Evolutionary conservation across 257 asterid genomes (phyloP).

Genomic region (Scutellaria barbata): DNA sequence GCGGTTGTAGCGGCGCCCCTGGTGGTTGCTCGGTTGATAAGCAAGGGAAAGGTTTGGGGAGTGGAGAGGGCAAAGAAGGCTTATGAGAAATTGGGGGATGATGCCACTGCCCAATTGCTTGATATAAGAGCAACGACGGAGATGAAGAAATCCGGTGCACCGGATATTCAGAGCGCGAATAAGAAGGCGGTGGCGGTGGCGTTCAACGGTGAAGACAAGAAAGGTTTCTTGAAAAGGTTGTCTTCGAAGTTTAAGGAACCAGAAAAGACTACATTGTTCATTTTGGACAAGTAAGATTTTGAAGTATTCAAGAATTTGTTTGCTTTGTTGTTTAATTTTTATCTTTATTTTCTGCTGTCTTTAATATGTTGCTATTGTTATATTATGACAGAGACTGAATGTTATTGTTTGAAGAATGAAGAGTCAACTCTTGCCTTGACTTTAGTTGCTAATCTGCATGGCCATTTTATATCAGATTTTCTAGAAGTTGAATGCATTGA

Average conservation of each 20-base stretch:
- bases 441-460: no score
- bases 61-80: conserved; percentile 75
- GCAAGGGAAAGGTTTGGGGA: conserved; percentile 76
- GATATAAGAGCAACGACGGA: conserved; percentile 67
- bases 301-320: conserved; percentile 2
- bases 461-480: no score
- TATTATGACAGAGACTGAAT: neutral
- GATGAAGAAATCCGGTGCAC: conserved; percentile 68
- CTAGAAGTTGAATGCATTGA: no score
- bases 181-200: conserved; percentile 69
- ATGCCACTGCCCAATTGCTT: conserved; percentile 62
- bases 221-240: conserved; percentile 74
- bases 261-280: conserved; percentile 76
- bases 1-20: conserved; percentile 71
- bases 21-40: conserved; percentile 59
- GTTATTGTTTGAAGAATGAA: neutral
- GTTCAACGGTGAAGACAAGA: conserved; percentile 71
- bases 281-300: conserved; percentile 85
- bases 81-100: conserved; percentile 74
- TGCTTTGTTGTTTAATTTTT: neutral
- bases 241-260: conserved; percentile 81
- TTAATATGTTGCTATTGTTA: neutral
- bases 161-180: conserved; percentile 68
- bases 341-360: conserved; percentile 2
- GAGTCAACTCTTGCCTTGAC: no score